Evolutionary conservation across 2,329 filamentous ascomycete genomes (phyloP).

Genomic region (Aspergillus tanneri): DNA sequence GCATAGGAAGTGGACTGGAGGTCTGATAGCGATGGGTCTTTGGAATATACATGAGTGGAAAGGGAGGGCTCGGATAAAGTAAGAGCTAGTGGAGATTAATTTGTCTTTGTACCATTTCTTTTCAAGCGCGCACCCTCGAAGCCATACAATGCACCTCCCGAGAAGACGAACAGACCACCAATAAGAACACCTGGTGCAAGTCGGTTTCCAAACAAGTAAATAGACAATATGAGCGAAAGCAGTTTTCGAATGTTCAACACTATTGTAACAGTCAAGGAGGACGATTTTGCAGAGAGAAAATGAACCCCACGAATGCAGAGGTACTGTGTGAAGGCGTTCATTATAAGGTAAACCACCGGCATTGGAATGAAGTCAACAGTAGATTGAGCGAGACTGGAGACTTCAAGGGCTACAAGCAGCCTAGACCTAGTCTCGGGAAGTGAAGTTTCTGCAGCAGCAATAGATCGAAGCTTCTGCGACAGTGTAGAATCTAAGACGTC

Average conservation of each 20-base stretch:
- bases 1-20: no score
- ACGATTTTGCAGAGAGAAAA: conserved; percentile 81
- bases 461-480: neutral
- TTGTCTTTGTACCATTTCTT: conserved; percentile 23
- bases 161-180: conserved; percentile 83
- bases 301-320: conserved; percentile 96
- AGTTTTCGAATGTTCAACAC: conserved; percentile 94
- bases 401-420: conserved; percentile 1
- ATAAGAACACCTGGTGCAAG: conserved; percentile 73
- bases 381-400: conserved; percentile 15
- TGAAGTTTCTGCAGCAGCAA: neutral
- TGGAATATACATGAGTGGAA: neutral
- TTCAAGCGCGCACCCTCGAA: conserved; percentile 57
- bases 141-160: conserved; percentile 86
- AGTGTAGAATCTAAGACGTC: neutral
- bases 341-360: conserved; percentile 40
- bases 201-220: conserved; percentile 88
- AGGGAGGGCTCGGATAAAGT: neutral
- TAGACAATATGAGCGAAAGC: conserved; percentile 84
- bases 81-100: no score
- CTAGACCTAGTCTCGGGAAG: neutral
- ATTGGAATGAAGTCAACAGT: conserved; percentile 32
- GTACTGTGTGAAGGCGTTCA: conserved; percentile 79
- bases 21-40: neutral
- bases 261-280: conserved; percentile 92